Evolutionary conservation across 1,284 basidiomycete genomes (phyloP).

Genomic region (Cutaneotrichosporon curvatum): DNA sequence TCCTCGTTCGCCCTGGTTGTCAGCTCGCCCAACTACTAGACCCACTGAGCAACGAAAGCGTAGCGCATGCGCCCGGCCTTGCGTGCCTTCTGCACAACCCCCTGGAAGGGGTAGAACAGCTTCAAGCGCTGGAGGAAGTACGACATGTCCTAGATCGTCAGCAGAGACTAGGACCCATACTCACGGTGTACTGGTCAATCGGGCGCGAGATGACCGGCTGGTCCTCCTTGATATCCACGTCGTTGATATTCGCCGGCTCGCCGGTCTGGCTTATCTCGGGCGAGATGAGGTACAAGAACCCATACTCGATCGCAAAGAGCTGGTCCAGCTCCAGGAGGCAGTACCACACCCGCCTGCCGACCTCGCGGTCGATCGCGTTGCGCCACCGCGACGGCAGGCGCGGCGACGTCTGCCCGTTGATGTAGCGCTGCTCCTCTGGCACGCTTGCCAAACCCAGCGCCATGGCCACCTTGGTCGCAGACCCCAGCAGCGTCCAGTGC

Average conservation of each 20-base stretch:
- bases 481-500: constrained; percentile 24
- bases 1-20: constrained; percentile 13
- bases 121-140: constrained; percentile 21
- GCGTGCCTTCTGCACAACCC: constrained; percentile 19
- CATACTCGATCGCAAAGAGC: constrained; percentile 25
- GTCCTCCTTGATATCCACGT: constrained; percentile 14
- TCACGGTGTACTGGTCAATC: constrained; percentile 16
- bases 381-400: constrained; percentile 17
- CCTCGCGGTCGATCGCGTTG: constrained; percentile 20
- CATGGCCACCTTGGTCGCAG: constrained; percentile 22
- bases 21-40: background rate
- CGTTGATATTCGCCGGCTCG: constrained; percentile 25
- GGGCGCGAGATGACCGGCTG: constrained; percentile 15
- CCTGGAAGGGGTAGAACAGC: constrained; percentile 23
- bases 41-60: constrained; percentile 18
- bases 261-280: constrained; percentile 22
- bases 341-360: constrained; percentile 23
- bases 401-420: constrained; percentile 6
- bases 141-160: constrained; percentile 20
- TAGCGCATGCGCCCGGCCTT: constrained; percentile 20
- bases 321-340: constrained; percentile 24
- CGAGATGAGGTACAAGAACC: constrained; percentile 22
- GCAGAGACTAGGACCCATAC: background rate
- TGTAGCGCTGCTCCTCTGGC: constrained; percentile 12
- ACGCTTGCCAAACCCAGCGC: constrained; percentile 15